Evolutionary conservation across 495 filamentous ascomycete genomes (phyloP), one percentile per base, ranked within the genome.

Genomic region (Aspergillus ostianus): DNA sequence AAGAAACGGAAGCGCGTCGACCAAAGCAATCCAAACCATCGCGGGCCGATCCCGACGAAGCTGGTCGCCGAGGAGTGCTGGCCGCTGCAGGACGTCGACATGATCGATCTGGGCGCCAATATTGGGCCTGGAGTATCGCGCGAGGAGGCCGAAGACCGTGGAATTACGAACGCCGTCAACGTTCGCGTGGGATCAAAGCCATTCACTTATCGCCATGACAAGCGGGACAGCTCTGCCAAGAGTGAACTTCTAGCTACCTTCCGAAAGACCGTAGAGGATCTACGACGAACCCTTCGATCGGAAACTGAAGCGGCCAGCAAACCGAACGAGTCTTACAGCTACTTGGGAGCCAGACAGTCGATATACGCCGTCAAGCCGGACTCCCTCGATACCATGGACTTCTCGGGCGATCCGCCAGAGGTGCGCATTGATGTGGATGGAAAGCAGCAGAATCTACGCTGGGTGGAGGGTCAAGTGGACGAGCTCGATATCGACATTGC

Each of bases 401-500:
- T 87, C 18, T 78, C 91, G 15, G 88, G 93, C 65, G 88, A 92
- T 63, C 77, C 77, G 27, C 78, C 84, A 0, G 85, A 85, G 50
- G 84, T 97, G 73, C 80, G 95, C 41, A 92, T 99, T 58, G 95
- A 97, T 63, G 92, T 97, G 26, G 94, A 98, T 64, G 94, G 95
- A 21, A 93, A 95, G 65, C 93, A 96, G 64, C 90, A 97, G 69
- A 97, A 93, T 65, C 80, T 99, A 18, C 89, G 94, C 20, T 97
- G 90, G 90, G 92, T 98, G 0, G 94, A 99, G 68, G 83, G 85
- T 47, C 92, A 98, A 74, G 87, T 99, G 65, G 94, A 99, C 68
- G 92, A 96, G 67, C 84, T 99, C 5, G 95, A 98, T 64, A 97
- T 97, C 62, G 87, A 92, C 68, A 94, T 99, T 55, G 94, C 94